phyloP scores from a whole-genome alignment of 768 basidiomycete genomes.

The Neoboletus brunneissimus region DNA sequence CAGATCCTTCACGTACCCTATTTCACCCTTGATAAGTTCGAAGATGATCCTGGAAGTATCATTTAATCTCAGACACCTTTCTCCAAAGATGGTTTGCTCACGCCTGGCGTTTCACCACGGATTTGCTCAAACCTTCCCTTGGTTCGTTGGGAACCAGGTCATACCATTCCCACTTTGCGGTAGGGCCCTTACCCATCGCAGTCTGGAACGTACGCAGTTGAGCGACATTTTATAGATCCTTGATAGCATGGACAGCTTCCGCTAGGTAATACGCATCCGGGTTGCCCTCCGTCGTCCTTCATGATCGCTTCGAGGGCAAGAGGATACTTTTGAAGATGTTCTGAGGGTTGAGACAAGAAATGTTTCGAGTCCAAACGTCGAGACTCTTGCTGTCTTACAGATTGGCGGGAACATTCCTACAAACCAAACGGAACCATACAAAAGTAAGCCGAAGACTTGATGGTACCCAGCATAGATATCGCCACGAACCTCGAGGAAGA shows the following conservation, averaged over 20 bases:
- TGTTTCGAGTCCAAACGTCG: slow-evolving; percentile 61
- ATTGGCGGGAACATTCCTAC: slow-evolving; percentile 39
- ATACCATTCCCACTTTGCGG: slow-evolving; percentile 87
- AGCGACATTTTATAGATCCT: slow-evolving; percentile 74
- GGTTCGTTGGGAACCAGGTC: slow-evolving; percentile 75
- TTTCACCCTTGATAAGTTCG: slow-evolving; percentile 92
- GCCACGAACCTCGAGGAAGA: slow-evolving; percentile 76
- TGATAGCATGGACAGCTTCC: slow-evolving; percentile 82
- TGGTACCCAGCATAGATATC: neutral
- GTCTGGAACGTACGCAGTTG: slow-evolving; percentile 88
- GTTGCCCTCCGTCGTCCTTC: slow-evolving; percentile 75
- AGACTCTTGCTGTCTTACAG: slow-evolving; percentile 50
- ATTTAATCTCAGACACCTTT: neutral
- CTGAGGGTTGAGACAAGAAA: slow-evolving; percentile 58
- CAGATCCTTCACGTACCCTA: slow-evolving; percentile 91
- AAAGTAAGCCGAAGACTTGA: neutral
- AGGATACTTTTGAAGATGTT: slow-evolving; percentile 69
- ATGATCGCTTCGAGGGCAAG: slow-evolving; percentile 82
- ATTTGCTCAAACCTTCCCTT: slow-evolving; percentile 58
- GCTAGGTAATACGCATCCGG: slow-evolving; percentile 78
- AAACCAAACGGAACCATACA: neutral
- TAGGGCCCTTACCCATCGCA: slow-evolving; percentile 78
- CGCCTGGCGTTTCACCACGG: slow-evolving; percentile 83
- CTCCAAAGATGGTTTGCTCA: slow-evolving; percentile 38
- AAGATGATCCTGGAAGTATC: slow-evolving; percentile 71